Percentiles rank a stretch among this genome's conserved stretches.
These are phyloP conservation scores for Podospora conica DNA, from an alignment of 495 filamentous ascomycete species.

Conservation along the genomic window DNA sequence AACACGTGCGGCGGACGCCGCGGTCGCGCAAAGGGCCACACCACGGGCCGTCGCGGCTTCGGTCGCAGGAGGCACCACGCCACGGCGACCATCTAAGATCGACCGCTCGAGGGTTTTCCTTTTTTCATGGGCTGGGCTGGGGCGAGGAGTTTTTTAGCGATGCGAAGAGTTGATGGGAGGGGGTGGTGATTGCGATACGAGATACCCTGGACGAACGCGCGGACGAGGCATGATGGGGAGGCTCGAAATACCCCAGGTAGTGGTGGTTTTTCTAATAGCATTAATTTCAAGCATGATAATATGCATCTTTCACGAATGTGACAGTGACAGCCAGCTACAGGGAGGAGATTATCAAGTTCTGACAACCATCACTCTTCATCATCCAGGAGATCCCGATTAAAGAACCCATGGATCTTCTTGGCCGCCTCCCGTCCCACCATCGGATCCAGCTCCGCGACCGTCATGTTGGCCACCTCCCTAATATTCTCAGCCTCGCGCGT, in stretches of 20 bases:
- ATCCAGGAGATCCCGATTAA: slow-evolving; percentile 68
- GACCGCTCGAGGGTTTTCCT: neutral
- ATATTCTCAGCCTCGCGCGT: slow-evolving; percentile 70
- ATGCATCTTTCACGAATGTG: neutral
- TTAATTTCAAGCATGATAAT: neutral
- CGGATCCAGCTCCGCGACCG: slow-evolving; percentile 59
- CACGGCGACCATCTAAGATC: slow-evolving; percentile 17
- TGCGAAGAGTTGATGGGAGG: neutral
- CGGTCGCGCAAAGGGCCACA: slow-evolving; percentile 9
- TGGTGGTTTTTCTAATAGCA: neutral
- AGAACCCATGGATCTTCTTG: slow-evolving; percentile 73
- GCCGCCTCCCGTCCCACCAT: slow-evolving; percentile 77
- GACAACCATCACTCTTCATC: slow-evolving; percentile 16
- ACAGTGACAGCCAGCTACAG: neutral
- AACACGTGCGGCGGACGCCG: slow-evolving; percentile 42
- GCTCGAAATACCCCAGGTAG: neutral
- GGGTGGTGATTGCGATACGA: neutral
- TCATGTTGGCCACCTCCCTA: slow-evolving; percentile 80
- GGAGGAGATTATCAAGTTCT: neutral
- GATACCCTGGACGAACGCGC: neutral
- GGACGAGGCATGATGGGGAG: neutral
- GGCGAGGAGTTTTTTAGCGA: neutral
- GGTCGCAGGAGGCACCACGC: slow-evolving; percentile 23
- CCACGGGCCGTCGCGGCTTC: slow-evolving; percentile 15
- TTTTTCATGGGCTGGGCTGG: neutral